Evolutionary conservation across 2,329 filamentous ascomycete species (phyloP).

Genomic region (Diaporthe longicolla): DNA sequence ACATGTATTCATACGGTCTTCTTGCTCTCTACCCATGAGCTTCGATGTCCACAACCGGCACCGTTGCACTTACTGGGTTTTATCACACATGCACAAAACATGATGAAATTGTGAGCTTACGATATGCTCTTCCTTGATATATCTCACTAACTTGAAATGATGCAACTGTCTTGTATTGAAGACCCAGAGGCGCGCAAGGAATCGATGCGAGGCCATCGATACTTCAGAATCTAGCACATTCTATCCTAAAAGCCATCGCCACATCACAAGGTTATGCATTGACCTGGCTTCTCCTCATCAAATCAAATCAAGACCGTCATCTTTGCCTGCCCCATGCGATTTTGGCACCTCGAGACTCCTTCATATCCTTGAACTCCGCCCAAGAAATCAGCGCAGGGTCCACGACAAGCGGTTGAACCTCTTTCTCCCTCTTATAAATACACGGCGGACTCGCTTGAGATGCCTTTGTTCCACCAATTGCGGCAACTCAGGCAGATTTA

Average conservation of each 20-base stretch:
- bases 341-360: conserved; percentile 18
- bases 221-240: background rate
- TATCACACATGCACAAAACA: background rate
- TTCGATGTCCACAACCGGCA: background rate
- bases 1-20: background rate
- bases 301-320: background rate
- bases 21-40: background rate
- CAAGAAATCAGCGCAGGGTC: background rate
- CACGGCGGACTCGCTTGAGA: background rate
- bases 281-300: background rate
- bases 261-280: background rate
- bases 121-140: conserved; percentile 1
- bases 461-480: background rate
- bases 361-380: conserved; percentile 12
- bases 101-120: background rate
- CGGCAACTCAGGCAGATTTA: background rate
- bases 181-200: background rate
- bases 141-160: background rate
- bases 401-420: background rate
- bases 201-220: background rate
- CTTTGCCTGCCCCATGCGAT: conserved; percentile 1
- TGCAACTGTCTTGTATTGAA: background rate
- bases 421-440: background rate
- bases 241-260: background rate
- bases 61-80: background rate